Conservation (phyloP, 768 basidiomycete genomes). For the Omphalotus guepiniiformis region DNA sequence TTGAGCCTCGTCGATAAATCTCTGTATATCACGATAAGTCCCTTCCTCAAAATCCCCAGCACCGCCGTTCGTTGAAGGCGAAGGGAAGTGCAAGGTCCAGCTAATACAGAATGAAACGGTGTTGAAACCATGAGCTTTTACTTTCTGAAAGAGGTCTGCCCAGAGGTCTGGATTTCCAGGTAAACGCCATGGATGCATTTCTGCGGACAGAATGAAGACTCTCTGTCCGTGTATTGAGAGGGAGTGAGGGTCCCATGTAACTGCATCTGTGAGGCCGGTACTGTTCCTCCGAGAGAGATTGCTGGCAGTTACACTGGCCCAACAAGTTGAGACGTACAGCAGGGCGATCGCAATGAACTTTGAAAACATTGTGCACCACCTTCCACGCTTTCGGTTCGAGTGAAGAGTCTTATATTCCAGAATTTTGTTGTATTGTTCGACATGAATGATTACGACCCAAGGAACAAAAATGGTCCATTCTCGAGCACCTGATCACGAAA, state of each 20-base stretch:
- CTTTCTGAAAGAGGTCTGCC: conserved; percentile 59
- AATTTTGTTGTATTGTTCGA: no score
- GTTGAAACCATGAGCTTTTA: conserved; percentile 60
- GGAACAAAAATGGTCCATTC: no score
- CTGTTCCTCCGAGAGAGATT: conserved; percentile 25
- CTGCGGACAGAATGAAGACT: conserved; percentile 55
- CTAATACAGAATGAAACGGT: conserved; percentile 57
- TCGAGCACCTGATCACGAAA: no score
- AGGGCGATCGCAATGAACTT: no score
- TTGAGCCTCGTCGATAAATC: conserved; percentile 48
- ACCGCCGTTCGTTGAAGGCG: conserved; percentile 37
- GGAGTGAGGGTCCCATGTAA: conserved; percentile 60
- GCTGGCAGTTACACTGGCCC: not conserved
- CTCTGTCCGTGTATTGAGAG: conserved; percentile 55
- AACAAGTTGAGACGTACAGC: no score
- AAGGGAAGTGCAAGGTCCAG: conserved; percentile 54
- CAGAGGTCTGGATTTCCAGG: conserved; percentile 49
- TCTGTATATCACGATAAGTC: conserved; percentile 49
- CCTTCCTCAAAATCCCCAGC: conserved; percentile 44
- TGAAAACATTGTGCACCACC: no score
- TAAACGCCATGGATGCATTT: conserved; percentile 58
- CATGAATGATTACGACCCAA: no score
- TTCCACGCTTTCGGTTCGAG: no score
- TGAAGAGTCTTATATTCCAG: no score
- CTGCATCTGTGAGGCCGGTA: conserved; percentile 42